Percentiles rank a stretch among this genome's conserved stretches.
phyloP scores from a whole-genome alignment of 345 rosid species.

The Ceriops decandra region DNA sequence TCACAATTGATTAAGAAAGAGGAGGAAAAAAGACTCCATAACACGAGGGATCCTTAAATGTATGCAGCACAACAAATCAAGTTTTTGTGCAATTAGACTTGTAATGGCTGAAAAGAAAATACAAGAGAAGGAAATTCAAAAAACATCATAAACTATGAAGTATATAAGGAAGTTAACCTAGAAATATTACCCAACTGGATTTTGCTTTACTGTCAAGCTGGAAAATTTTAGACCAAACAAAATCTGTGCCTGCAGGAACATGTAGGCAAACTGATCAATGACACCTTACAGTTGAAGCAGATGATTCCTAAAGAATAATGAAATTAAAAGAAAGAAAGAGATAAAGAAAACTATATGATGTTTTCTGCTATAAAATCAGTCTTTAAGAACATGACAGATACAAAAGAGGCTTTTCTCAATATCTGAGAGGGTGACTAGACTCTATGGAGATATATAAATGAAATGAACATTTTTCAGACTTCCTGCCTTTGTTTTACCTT shows the following conservation, averaged over 20 bases:
- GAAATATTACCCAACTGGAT: conserved; percentile 59
- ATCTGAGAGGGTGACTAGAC: too few species aligned
- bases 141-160: conserved; percentile 3
- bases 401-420: too few species aligned
- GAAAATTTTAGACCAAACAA: conserved; percentile 72
- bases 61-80: too few species aligned
- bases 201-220: conserved; percentile 80
- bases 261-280: conserved; percentile 11
- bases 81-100: not conserved
- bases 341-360: too few species aligned
- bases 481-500: too few species aligned
- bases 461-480: too few species aligned
- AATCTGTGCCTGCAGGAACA: conserved; percentile 47
- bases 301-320: not conserved
- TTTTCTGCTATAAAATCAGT: too few species aligned
- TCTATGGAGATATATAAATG: too few species aligned
- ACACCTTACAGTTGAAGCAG: not conserved
- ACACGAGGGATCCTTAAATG: too few species aligned
- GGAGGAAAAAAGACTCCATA: too few species aligned
- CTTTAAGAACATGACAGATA: too few species aligned
- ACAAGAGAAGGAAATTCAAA: not conserved
- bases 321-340: not conserved
- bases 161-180: conserved; percentile 18
- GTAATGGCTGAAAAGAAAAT: not conserved
- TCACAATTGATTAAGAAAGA: too few species aligned